These are phyloP conservation scores for Colletotrichum tropicicola DNA, from an alignment of 2,329 filamentous ascomycete species.

Conservation along the genomic window DNA sequence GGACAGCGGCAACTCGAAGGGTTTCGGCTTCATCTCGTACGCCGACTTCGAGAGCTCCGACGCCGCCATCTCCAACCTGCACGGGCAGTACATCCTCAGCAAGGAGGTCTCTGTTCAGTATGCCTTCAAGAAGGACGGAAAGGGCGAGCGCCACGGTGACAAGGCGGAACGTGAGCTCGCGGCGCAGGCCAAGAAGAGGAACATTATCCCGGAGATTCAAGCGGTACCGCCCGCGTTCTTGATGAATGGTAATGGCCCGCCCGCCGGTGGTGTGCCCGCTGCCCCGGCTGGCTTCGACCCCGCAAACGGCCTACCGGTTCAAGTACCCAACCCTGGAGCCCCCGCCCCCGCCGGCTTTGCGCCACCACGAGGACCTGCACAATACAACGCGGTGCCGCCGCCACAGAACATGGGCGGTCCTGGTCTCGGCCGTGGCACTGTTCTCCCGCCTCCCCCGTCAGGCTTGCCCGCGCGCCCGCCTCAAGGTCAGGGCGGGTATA, in stretches of 20 bases:
- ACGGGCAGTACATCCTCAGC: constrained; percentile 96
- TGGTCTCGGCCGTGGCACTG: constrained; percentile 36
- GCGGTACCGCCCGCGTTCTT: constrained; percentile 80
- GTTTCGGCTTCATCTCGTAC: constrained; percentile 96
- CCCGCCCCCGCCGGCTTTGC: constrained; percentile 49
- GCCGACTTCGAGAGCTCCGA: constrained; percentile 94
- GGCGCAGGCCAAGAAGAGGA: constrained; percentile 91
- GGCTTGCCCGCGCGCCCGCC: constrained; percentile 61
- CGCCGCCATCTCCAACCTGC: constrained; percentile 89
- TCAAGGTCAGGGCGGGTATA: constrained; percentile 53
- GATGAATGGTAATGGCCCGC: constrained; percentile 42
- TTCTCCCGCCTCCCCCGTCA: constrained; percentile 57
- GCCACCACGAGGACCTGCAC: constrained; percentile 44
- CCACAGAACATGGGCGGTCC: constrained; percentile 19
- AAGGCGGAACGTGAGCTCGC: constrained; percentile 92
- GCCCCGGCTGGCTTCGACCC: constrained; percentile 45
- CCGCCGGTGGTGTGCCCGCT: constrained; percentile 33
- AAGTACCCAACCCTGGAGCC: constrained; percentile 32
- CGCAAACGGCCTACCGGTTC: constrained; percentile 36
- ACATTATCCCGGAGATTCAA: constrained; percentile 84
- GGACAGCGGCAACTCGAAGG: constrained; percentile 87
- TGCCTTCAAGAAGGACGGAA: constrained; percentile 99
- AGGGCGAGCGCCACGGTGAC: constrained; percentile 95
- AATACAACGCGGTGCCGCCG: constrained; percentile 38
- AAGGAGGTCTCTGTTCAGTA: constrained; percentile 97